Conservation (phyloP, 345 rosid genomes). For the Populus nigra region DNA sequence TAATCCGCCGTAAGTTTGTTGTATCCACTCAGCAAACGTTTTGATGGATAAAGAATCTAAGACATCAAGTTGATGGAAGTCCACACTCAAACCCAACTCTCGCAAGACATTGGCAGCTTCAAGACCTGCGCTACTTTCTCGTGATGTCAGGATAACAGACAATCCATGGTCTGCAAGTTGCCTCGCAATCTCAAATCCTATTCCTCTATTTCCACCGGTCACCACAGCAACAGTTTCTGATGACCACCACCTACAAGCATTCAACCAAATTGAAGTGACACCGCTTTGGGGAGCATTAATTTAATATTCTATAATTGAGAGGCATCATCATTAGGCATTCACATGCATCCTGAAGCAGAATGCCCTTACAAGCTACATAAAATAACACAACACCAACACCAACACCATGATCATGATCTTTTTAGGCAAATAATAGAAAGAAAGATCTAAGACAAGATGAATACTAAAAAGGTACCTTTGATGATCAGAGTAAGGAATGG, state of each 20-base stretch:
- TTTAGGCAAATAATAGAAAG: neutral
- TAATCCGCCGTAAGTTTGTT: slow-evolving; percentile 55
- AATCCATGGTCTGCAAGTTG: slow-evolving; percentile 86
- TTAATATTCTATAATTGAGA: neutral
- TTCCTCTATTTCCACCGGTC: slow-evolving; percentile 90
- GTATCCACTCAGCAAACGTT: slow-evolving; percentile 60
- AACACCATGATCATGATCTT: no score
- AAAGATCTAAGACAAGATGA: neutral
- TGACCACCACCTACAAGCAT: slow-evolving; percentile 83
- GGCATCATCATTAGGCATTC: neutral
- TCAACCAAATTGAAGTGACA: neutral
- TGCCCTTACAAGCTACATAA: neutral
- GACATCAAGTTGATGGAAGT: slow-evolving; percentile 75
- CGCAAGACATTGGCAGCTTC: slow-evolving; percentile 76
- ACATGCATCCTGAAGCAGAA: neutral
- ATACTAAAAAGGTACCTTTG: slow-evolving; percentile 48
- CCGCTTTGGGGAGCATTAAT: neutral
- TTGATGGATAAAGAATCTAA: slow-evolving; percentile 53
- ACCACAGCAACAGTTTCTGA: slow-evolving; percentile 79
- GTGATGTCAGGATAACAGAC: slow-evolving; percentile 68
- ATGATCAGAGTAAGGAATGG: slow-evolving; percentile 91
- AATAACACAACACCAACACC: no score
- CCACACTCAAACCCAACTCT: slow-evolving; percentile 83
- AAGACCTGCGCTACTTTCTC: slow-evolving; percentile 67
- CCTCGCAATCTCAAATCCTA: slow-evolving; percentile 87